Conservation (phyloP, 139 green algal genomes). For the Coccomyxa sp. region DNA sequence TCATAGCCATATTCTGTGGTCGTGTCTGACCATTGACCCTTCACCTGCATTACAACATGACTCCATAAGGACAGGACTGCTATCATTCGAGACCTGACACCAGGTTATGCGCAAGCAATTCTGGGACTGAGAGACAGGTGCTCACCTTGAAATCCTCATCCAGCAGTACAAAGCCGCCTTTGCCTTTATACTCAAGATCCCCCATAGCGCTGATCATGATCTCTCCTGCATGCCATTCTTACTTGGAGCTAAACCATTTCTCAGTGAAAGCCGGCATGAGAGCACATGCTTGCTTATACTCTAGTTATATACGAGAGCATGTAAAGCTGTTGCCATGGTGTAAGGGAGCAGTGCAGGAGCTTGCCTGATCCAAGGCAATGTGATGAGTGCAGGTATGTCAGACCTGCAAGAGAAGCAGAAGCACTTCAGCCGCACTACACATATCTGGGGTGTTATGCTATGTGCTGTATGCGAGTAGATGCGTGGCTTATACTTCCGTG, state of each 20-base stretch:
- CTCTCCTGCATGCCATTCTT: not conserved
- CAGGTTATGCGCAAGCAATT: not conserved
- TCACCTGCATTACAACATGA: constrained; percentile 30
- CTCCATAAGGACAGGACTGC: not conserved
- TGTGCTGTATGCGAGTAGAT: not conserved
- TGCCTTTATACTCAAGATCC: constrained; percentile 46
- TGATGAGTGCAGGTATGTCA: constrained; percentile 59
- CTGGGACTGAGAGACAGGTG: not conserved
- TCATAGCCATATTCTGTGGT: constrained; percentile 69
- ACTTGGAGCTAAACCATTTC: not conserved
- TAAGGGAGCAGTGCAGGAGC: not conserved
- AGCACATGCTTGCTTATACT: not conserved
- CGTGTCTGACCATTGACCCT: constrained; percentile 56
- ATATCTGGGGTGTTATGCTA: not conserved
- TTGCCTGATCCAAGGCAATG: constrained; percentile 67
- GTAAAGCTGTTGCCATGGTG: not conserved
- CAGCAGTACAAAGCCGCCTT: constrained; percentile 77
- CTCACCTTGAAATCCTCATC: constrained; percentile 61
- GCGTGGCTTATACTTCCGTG: not conserved
- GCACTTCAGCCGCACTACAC: not conserved
- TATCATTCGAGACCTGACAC: not conserved
- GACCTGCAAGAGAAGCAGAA: constrained; percentile 8
- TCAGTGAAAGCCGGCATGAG: not conserved
- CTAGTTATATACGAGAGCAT: not conserved
- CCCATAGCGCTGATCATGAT: constrained; percentile 58